phyloP scores from a whole-genome alignment of 75 land plant genomes.

The Selaginella moellendorffii region DNA sequence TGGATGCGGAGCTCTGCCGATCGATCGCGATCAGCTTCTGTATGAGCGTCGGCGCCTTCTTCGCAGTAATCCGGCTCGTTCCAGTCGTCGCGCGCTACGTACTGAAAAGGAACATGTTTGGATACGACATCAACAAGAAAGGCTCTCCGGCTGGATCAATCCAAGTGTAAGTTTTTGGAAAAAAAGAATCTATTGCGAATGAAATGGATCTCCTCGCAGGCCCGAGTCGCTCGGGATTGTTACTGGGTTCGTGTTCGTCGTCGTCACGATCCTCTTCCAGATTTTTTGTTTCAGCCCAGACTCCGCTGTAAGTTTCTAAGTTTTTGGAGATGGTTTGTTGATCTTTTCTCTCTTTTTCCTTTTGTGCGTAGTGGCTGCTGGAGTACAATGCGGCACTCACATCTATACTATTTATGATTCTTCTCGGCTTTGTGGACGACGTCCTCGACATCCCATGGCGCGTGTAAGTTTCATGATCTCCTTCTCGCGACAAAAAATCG shows the following conservation, averaged over 20 bases:
- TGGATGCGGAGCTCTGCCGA: conserved; percentile 39
- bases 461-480: conserved; percentile 40
- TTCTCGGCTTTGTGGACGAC: conserved; percentile 96
- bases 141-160: conserved; percentile 72
- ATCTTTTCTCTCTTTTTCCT: neutral
- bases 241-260: conserved; percentile 57
- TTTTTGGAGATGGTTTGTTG: conserved; percentile 1
- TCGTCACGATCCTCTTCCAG: conserved; percentile 64
- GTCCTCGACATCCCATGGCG: conserved; percentile 96
- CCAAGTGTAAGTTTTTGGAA: conserved; percentile 55
- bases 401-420: conserved; percentile 79
- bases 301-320: conserved; percentile 50
- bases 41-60: conserved; percentile 58
- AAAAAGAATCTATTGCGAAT: neutral
- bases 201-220: conserved; percentile 22
- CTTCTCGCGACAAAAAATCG: too few relatives aligned
- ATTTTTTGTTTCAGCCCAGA: conserved; percentile 69
- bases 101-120: conserved; percentile 57
- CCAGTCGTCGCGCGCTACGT: conserved; percentile 68
- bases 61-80: conserved; percentile 38
- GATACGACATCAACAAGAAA: conserved; percentile 83
- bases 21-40: conserved; percentile 59
- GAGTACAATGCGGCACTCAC: conserved; percentile 93
- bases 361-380: conserved; percentile 69
- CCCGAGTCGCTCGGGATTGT: conserved; percentile 82